Evolutionary conservation across 768 basidiomycete genomes (phyloP).

Genomic region (Termitomyces sp.): DNA sequence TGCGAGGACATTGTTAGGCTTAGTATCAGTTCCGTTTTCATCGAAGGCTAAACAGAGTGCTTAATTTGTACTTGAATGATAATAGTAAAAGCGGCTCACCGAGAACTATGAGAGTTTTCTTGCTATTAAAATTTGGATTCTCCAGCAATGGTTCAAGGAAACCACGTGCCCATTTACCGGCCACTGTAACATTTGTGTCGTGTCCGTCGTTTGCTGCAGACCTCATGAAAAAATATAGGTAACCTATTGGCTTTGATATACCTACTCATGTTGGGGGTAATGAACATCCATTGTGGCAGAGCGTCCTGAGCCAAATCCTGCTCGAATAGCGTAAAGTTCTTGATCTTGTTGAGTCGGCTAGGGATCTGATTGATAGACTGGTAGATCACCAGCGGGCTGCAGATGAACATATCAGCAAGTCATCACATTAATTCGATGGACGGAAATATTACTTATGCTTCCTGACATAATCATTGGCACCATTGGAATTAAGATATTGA

Average conservation of each 20-base stretch:
- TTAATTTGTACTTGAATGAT: background rate
- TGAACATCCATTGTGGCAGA: slow-evolving; percentile 55
- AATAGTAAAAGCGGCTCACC: slow-evolving; percentile 14
- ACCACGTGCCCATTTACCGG: slow-evolving; percentile 37
- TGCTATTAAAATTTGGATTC: slow-evolving; percentile 47
- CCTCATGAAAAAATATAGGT: slow-evolving; percentile 1
- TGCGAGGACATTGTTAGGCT: slow-evolving; percentile 43
- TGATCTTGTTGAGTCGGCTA: slow-evolving; percentile 35
- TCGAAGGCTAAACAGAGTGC: slow-evolving; percentile 37
- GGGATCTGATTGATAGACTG: slow-evolving; percentile 42
- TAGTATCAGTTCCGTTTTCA: slow-evolving; percentile 36
- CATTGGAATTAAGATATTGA: slow-evolving; percentile 22
- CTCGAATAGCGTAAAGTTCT: slow-evolving; percentile 62
- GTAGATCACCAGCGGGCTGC: slow-evolving; percentile 40
- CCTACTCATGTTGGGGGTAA: slow-evolving; percentile 54
- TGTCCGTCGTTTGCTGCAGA: slow-evolving; percentile 46
- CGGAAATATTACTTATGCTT: slow-evolving; percentile 23
- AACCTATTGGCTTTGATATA: slow-evolving; percentile 4
- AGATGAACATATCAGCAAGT: background rate
- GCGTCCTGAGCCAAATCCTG: slow-evolving; percentile 43
- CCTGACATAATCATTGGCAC: slow-evolving; percentile 23
- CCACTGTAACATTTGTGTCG: slow-evolving; percentile 50
- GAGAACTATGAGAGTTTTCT: slow-evolving; percentile 49
- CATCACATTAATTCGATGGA: background rate
- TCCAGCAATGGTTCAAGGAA: slow-evolving; percentile 49